A percentile compares a stretch with the other conserved stretches of the same genome.
These are phyloP conservation scores for Solanum ossicruentum DNA, from an alignment of 257 asterid species.

Conservation along the genomic window DNA sequence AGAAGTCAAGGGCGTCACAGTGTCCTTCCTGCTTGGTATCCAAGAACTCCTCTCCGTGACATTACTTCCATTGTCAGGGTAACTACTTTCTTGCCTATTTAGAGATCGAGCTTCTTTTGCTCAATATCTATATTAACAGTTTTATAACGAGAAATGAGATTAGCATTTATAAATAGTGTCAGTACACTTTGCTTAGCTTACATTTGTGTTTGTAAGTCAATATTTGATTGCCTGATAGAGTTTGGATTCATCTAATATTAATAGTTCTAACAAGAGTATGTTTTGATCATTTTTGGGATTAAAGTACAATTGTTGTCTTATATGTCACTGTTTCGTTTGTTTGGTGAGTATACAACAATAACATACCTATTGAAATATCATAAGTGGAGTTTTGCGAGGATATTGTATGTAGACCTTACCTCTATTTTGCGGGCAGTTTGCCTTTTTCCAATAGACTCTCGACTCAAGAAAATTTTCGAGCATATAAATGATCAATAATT, in stretches of 20 bases:
- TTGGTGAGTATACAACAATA: not conserved
- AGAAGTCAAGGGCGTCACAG: slow-evolving; percentile 30
- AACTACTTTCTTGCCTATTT: not conserved
- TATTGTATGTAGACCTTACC: not conserved
- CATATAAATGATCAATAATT: not conserved
- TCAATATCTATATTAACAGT: not conserved
- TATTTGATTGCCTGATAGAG: not conserved
- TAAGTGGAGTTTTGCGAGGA: not conserved
- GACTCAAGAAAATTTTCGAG: not conserved
- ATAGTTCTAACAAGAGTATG: not conserved
- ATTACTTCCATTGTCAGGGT: slow-evolving; percentile 53
- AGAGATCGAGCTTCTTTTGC: not conserved
- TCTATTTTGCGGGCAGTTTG: not conserved
- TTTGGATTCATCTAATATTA: not conserved
- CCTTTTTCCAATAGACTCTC: not conserved
- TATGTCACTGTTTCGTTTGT: not conserved
- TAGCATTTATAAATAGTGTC: not conserved
- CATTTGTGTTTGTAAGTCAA: not conserved
- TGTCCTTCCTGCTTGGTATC: slow-evolving; percentile 60
- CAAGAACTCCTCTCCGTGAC: slow-evolving; percentile 53
- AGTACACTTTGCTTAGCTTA: not conserved
- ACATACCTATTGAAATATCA: not conserved
- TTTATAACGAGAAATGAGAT: not conserved
- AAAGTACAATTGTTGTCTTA: not conserved
- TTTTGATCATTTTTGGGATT: not conserved